Base-by-base conservation (phyloP, 441 rosid genomes). In the Manihot esculenta region DNA sequence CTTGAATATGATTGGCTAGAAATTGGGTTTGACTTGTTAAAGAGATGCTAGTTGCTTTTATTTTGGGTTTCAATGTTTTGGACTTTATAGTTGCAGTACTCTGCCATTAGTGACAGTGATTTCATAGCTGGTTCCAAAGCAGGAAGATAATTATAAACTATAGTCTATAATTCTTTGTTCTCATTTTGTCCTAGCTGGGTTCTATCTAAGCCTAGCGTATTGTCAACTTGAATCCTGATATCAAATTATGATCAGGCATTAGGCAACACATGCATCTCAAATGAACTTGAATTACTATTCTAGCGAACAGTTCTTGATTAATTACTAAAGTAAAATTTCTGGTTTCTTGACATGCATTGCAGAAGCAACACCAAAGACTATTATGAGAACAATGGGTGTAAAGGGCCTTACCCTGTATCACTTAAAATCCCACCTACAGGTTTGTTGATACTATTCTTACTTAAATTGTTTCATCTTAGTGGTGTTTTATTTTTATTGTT, bases 321-420 rank as follows among this genome's bases (percentile, higher is more conserved):
- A 10, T 47, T 30, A 20, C 60, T 54, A 42, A 38, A 35, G 50
- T 18, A 45, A 55, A 45, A 11, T 57, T 70, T 48, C 48, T 44
- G 76, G 35, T 70, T 76, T 56, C 58, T 70, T 66, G 18, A 47
- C 50, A 44, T 80, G 49, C 62, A 27, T 71, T 73, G 79, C 88
- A 91, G 96, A 89, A 86, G 98, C 98, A 78, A 93, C 98, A 23
- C 98, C 98, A 0, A 93, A 93, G 81, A 93, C 95, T 60, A 91
- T 93, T 54, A 83, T 93, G 98, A 88, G 97, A 79, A 89, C 90
- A 7, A 93, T 93, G 98, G 97, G 97, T 50, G 98, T 93, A 75
- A 93, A 91, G 75, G 96, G 98, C 69, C 97, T 93, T 48, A 93
- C 98, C 33, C 92, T 93, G 38, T 93, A 93, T 87, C 98, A 93